Conservation (phyloP, 2,329 filamentous ascomycete genomes). For the Fusarium praegraminearum region DNA sequence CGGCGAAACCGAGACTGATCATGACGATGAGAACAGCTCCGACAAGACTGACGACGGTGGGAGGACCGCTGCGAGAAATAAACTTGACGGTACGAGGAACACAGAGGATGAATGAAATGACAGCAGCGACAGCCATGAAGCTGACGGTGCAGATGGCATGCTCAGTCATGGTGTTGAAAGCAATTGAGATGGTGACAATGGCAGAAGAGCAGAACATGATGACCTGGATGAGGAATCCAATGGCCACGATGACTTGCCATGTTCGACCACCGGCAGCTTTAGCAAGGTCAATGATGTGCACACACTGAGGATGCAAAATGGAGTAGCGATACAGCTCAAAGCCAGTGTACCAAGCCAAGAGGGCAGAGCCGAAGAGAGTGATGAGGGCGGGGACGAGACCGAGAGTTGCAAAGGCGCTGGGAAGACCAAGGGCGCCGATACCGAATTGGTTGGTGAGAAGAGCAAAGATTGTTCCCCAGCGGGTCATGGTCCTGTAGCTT, state of each 20-base stretch:
- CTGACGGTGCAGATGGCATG: conserved; percentile 23
- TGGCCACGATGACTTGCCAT: conserved; percentile 15
- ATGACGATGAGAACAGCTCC: conserved; percentile 21
- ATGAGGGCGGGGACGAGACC: conserved; percentile 57
- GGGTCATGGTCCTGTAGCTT: conserved; percentile 37
- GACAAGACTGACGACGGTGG: conserved; percentile 14
- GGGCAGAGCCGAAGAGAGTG: background rate
- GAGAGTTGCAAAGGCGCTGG: conserved; percentile 74
- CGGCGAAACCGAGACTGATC: conserved; percentile 25
- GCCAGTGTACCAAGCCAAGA: background rate
- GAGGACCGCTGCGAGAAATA: conserved; percentile 20
- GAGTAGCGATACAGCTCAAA: conserved; percentile 2
- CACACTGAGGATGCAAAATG: conserved; percentile 68
- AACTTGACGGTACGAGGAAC: conserved; percentile 29
- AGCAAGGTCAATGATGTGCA: conserved; percentile 76
- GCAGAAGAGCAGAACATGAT: conserved; percentile 30
- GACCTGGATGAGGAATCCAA: conserved; percentile 19
- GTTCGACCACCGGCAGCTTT: conserved; percentile 57
- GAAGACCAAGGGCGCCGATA: conserved; percentile 70
- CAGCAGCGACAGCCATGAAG: conserved; percentile 15
- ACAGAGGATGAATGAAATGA: conserved; percentile 16
- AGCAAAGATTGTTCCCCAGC: conserved; percentile 36
- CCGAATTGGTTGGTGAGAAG: conserved; percentile 43
- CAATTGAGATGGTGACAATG: conserved; percentile 25
- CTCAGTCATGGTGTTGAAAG: conserved; percentile 25